Base-by-base conservation (phyloP, 768 basidiomycete species). In the Russula vinacea region DNA sequence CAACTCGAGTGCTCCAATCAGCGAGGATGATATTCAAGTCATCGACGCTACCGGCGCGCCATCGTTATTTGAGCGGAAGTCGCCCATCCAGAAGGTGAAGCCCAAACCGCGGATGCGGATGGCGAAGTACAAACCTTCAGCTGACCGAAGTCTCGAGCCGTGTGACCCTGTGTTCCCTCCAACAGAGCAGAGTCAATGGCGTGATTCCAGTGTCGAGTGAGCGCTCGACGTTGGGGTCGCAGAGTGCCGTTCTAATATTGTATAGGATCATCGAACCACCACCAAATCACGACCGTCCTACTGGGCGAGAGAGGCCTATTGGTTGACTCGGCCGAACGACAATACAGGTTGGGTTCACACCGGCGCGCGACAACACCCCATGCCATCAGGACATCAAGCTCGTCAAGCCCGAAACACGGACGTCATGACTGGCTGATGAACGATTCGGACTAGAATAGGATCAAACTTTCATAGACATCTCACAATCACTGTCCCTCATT, bases 191-290 rank as follows among this genome's bases (percentile, higher is more conserved):
- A 35, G 32, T 33, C 37, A 47, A 45, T 14, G 40, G 37, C 49
- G 64, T 17, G 60, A 57, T 52, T 61, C 64, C 32, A 65, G 64
- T 47, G 49, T 61, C 39, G 60, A 65, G 64, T 65, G 39, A 60
- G 64, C 35, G 13, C 26, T 37, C 42, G n/a, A 17, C 33, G 40
- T 44, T 42, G 40, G 32, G 33, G 39, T 16, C 19, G 5, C 35
- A 39, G 39, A 44, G 33, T 7, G 29, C 3, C n/a, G 32, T 65
- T 49, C 58, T 55, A 56, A 64, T 56, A 17, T 50, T 39, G 9
- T 39, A 29, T 55, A 65, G 64, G 60, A 57, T 61, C 45, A 45
- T 61, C 7, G 64, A 61, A 32, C 47, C 49, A 22, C 49, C 59
- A 9, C 42, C 14, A 39, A 52, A 45, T 40, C 22, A 19, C n/a